Evolutionary conservation across 352 stramenopile species (phyloP).

Genomic region (Phytopythium delawarense): DNA sequence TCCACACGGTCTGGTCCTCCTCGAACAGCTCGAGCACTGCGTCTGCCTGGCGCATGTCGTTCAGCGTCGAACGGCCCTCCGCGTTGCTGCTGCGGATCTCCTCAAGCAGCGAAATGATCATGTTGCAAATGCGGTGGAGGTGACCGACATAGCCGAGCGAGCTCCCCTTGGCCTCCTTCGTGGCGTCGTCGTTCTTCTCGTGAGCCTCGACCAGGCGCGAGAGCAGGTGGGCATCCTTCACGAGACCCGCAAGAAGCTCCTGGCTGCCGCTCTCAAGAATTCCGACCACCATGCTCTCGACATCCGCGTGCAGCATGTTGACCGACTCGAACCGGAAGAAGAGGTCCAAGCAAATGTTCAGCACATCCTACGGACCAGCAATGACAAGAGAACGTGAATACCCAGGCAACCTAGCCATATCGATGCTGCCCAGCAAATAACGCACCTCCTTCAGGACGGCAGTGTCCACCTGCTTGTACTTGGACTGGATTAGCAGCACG

Average conservation of each 20-base stretch:
- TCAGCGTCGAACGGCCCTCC: constrained; percentile 57
- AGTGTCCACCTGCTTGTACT: constrained; percentile 77
- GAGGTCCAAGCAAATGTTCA: constrained; percentile 73
- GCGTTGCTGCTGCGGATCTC: constrained; percentile 62
- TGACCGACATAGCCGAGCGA: constrained; percentile 81
- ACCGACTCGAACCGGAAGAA: constrained; percentile 88
- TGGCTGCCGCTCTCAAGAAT: constrained; percentile 78
- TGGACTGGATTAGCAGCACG: constrained; percentile 79
- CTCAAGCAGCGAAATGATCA: constrained; percentile 78
- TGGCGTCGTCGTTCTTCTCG: constrained; percentile 70
- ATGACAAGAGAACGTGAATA: background rate
- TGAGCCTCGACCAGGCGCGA: constrained; percentile 72
- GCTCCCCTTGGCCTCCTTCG: constrained; percentile 50
- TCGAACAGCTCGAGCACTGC: constrained; percentile 78
- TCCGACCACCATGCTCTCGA: constrained; percentile 83
- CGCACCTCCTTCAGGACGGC: constrained; percentile 51
- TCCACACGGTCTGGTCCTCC: constrained; percentile 67
- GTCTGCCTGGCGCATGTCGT: constrained; percentile 85
- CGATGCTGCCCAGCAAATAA: background rate
- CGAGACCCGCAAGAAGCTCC: constrained; percentile 68
- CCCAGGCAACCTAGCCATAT: background rate
- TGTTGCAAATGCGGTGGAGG: constrained; percentile 82
- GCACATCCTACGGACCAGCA: constrained; percentile 31
- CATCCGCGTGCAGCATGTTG: constrained; percentile 85
- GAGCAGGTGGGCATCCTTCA: constrained; percentile 69